Base-by-base conservation (phyloP, 73 alveolate species). In the Uronychia setigera region DNA sequence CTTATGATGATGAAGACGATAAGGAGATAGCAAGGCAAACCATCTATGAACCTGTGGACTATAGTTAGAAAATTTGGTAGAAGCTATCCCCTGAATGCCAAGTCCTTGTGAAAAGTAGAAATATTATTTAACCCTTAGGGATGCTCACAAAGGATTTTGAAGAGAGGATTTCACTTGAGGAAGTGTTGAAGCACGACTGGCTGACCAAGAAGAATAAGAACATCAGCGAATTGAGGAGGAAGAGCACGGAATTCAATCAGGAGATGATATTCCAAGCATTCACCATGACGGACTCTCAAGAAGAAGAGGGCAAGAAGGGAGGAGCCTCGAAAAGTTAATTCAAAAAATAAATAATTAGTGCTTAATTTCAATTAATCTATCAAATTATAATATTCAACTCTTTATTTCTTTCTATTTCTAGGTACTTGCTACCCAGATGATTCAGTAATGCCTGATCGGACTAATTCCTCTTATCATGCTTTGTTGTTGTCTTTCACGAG, bases 11-110 rank as follows among this genome's bases (percentile, higher is more conserved):
- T 79, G 95, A 89, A 31, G 87, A 82, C 31, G 90, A 86, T 59
- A 81, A 76, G 75, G 97, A 90, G 79, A 87, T 93, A 0, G 97
- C 97, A 0, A 89, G 97, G 79, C 86, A 90, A 85, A 93, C 95
- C 30, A 85, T 93, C 33, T 78, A 89, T 78, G 93, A 93, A 30
- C 85, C 77, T 27, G 87, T 83, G 78, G 90, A 81, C 76, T 81
- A 59, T 59, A 33, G 77, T 58, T 33, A 76, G 58, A 74, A 27
- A 11, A 35, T 59, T 31, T 84, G 91, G 86, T 31, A 78, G 34
- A 35, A 84, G 28, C 46, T 81, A 26, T 74, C 67, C 26, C 46
- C 88, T 5, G 88, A 81, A 33, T 33, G 30, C 35, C 58, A 81
- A 81, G 46, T 59, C 1, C 74, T 81, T 76, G 74, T 81, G 33